phyloP scores from a whole-genome alignment of 2,329 filamentous ascomycete species.

The Sodiomyces alkalinus region DNA sequence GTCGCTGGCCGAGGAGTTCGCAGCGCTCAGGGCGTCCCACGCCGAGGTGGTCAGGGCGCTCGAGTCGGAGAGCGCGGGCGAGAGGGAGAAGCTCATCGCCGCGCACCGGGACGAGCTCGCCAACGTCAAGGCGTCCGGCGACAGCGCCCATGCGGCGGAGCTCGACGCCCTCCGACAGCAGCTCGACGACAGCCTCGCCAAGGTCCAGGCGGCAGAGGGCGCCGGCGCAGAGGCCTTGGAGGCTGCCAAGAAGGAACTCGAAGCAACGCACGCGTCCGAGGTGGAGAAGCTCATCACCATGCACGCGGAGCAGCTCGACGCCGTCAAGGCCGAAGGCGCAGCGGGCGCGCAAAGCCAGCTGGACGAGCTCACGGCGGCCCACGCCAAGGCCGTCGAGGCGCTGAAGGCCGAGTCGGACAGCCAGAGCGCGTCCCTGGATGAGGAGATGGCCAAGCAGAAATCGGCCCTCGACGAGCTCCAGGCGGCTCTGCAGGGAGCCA shows the following conservation, averaged over 20 bases:
- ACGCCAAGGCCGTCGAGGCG: slow-evolving; percentile 23
- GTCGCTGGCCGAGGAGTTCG: slow-evolving; percentile 23
- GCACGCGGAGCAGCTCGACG: slow-evolving; percentile 25
- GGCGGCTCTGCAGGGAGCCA: slow-evolving; percentile 17
- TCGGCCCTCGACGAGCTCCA: slow-evolving; percentile 15
- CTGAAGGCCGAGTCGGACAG: slow-evolving; percentile 23
- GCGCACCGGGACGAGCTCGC: slow-evolving; percentile 16
- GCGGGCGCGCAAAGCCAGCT: slow-evolving; percentile 24
- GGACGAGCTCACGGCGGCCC: slow-evolving; percentile 21
- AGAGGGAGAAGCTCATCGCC: slow-evolving; percentile 19
- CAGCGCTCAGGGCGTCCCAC: slow-evolving; percentile 27
- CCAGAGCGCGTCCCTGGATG: slow-evolving; percentile 13
- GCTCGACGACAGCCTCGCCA: slow-evolving; percentile 15
- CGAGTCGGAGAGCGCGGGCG: slow-evolving; percentile 22
- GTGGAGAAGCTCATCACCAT: slow-evolving; percentile 29
- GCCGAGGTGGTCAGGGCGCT: slow-evolving; percentile 24
- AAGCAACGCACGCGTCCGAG: slow-evolving; percentile 28
- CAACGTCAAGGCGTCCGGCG: slow-evolving; percentile 16
- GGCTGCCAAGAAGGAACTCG: slow-evolving; percentile 26
- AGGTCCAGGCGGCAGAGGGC: slow-evolving; percentile 20
- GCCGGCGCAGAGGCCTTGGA: slow-evolving; percentile 29
- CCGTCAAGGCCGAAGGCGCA: slow-evolving; percentile 21
- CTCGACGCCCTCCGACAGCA: slow-evolving; percentile 19
- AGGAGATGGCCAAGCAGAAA: slow-evolving; percentile 16
- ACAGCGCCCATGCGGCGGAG: slow-evolving; percentile 19